Percentiles rank a stretch among this genome's conserved stretches.
These are phyloP conservation scores for Thymus mandschuricus DNA, from an alignment of 257 asterid genomes.

Conservation along the genomic window DNA sequence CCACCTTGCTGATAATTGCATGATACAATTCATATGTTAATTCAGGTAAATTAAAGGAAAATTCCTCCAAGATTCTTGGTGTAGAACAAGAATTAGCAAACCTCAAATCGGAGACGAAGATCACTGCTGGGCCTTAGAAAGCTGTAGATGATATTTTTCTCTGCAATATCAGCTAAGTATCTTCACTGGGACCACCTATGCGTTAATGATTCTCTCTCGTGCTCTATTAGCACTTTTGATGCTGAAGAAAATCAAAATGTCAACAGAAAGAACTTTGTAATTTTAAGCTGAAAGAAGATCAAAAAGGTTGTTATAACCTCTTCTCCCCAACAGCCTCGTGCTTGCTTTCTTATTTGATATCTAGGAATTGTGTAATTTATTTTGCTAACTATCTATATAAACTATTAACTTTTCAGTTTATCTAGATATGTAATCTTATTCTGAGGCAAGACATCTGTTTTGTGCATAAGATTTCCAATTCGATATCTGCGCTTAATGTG, in stretches of 20 bases:
- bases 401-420: neutral
- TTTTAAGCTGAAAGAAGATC: slow-evolving; percentile 73
- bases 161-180: neutral
- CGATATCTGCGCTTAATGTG: too few relatives aligned
- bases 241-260: slow-evolving; percentile 75
- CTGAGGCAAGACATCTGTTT: neutral
- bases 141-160: slow-evolving; percentile 42
- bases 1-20: neutral
- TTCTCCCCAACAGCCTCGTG: neutral
- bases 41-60: slow-evolving; percentile 77
- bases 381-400: too few relatives aligned
- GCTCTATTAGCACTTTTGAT: slow-evolving; percentile 72
- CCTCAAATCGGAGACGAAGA: slow-evolving; percentile 71
- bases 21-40: neutral
- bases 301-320: slow-evolving; percentile 46
- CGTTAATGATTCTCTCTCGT: neutral
- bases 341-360: neutral
- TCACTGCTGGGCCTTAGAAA: slow-evolving; percentile 53
- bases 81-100: slow-evolving; percentile 79
- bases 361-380: neutral
- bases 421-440: neutral
- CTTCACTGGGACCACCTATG: neutral
- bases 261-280: slow-evolving; percentile 65
- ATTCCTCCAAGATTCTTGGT: slow-evolving; percentile 84
- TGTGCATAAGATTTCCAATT: neutral